Evolutionary conservation across 1,139 yeast species (phyloP), one percentile per base, ranked within the genome.

Genomic region (Pichia sp.): DNA sequence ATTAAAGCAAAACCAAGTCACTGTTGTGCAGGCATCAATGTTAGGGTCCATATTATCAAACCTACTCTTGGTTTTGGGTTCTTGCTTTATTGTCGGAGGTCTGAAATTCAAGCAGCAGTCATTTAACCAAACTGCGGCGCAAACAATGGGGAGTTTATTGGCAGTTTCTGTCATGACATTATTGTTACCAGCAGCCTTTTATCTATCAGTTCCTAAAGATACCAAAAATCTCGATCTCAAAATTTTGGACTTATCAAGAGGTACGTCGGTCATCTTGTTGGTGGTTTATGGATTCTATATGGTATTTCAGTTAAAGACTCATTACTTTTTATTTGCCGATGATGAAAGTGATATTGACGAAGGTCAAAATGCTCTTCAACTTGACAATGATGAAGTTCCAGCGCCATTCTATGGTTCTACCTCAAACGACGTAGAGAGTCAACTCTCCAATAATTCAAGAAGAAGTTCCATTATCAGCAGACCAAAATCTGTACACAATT

Each of bases 11-110:
- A 87, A 88, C 55, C 96, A 92, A 65, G 79, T 92, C 44, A 75
- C 95, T 54, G 90, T 92, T 58, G 98, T 94, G 38, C 96, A 92
- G 65, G 95, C 97, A 3, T 84, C 95, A 33, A 92, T 92, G 97
- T 73, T 92, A 49, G 98, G 98, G 33, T 85, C 95, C 45, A 85
- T 92, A 51, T 72, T 92, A 48, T 85, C 95, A 43, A 92, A 92
- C 64, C 68, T 88, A 57, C 69, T 92, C 50, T 73, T 94, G 49
- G 98, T 92, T 5, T 72, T 92, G 50, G 98, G 98, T n/a, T 84
- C 95, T 64, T 88, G 97, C 60, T 94, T 92, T 61, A 67, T 92
- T 33, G 92, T 88, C 42, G 98, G 98, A 46, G 98, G 98, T 16
- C 73, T 81, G 60, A 83, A 85, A 54, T 76, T 94, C 50, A 74